A percentile compares a stretch with the other conserved stretches of the same genome.
Evolutionary conservation across 1,284 basidiomycete genomes (phyloP).

Genomic region (Naganishia sp.): DNA sequence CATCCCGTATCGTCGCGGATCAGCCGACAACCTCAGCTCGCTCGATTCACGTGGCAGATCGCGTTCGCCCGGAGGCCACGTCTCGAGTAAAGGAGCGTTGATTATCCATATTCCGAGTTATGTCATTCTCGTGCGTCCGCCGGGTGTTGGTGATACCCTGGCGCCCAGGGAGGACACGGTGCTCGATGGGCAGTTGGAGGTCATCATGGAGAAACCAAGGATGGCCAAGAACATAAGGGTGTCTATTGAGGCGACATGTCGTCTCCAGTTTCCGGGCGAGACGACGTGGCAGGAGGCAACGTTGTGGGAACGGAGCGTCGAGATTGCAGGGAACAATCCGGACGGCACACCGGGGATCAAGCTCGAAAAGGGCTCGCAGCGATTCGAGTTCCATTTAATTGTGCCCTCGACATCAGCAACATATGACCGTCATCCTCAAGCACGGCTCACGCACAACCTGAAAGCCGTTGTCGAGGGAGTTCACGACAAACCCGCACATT

Average conservation of each 20-base stretch:
- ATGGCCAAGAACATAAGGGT: slow-evolving; percentile 47
- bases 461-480: slow-evolving; percentile 33
- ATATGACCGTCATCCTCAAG: slow-evolving; percentile 34
- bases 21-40: slow-evolving; percentile 22
- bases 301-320: slow-evolving; percentile 29
- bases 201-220: slow-evolving; percentile 50
- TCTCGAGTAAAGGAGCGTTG: slow-evolving; percentile 31
- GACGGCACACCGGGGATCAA: slow-evolving; percentile 30
- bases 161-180: slow-evolving; percentile 50
- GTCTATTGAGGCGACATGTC: slow-evolving; percentile 25
- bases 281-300: slow-evolving; percentile 17
- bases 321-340: slow-evolving; percentile 26
- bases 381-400: slow-evolving; percentile 34
- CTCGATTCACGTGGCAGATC: slow-evolving; percentile 20
- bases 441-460: slow-evolving; percentile 26
- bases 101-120: slow-evolving; percentile 30
- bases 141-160: slow-evolving; percentile 33
- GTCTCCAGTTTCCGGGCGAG: slow-evolving; percentile 29
- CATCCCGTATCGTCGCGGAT: slow-evolving; percentile 16
- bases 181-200: slow-evolving; percentile 47
- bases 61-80: slow-evolving; percentile 27
- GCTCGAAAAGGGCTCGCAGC: slow-evolving; percentile 35
- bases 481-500: slow-evolving; percentile 17
- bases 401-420: slow-evolving; percentile 33
- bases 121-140: slow-evolving; percentile 33